Evolutionary conservation across 306 rosid genomes (phyloP).

Genomic region (Malus domestica): DNA sequence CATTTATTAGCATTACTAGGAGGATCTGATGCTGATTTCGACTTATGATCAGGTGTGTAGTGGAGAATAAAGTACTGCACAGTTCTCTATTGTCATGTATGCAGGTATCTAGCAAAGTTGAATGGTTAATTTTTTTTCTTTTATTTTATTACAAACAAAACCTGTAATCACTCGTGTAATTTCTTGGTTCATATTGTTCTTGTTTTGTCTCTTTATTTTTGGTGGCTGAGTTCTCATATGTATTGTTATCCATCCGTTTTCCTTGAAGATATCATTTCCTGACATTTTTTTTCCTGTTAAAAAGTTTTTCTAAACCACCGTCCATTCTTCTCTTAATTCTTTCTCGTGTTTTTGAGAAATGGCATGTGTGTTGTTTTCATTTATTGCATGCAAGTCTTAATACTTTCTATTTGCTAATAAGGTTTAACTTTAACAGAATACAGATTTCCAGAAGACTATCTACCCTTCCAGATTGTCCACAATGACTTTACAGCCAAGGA

Average conservation of each 20-base stretch:
- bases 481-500: conserved; percentile 44
- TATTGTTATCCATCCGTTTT: not conserved
- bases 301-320: not conserved
- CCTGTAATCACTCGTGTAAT: not conserved
- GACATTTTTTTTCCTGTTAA: not conserved
- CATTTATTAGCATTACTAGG: conserved; percentile 15
- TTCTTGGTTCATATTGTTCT: not conserved
- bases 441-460: conserved; percentile 60
- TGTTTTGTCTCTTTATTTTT: not conserved
- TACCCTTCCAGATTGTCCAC: conserved; percentile 55
- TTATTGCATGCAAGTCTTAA: not conserved
- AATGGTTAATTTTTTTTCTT: not conserved
- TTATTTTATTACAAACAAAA: not conserved
- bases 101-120: conserved; percentile 46
- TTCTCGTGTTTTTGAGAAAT: not conserved
- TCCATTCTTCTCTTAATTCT: not conserved
- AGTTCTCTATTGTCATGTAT: conserved; percentile 66
- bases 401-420: conserved; percentile 20
- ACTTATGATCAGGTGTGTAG: conserved; percentile 63
- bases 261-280: not conserved
- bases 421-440: conserved; percentile 39
- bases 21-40: conserved; percentile 16
- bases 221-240: not conserved
- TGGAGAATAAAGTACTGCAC: conserved; percentile 83
- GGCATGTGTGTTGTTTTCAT: not conserved